Evolutionary conservation across 139 green algal species (phyloP), one percentile per base, ranked within the genome.

Genomic region (Tetratostichococcus sp.): DNA sequence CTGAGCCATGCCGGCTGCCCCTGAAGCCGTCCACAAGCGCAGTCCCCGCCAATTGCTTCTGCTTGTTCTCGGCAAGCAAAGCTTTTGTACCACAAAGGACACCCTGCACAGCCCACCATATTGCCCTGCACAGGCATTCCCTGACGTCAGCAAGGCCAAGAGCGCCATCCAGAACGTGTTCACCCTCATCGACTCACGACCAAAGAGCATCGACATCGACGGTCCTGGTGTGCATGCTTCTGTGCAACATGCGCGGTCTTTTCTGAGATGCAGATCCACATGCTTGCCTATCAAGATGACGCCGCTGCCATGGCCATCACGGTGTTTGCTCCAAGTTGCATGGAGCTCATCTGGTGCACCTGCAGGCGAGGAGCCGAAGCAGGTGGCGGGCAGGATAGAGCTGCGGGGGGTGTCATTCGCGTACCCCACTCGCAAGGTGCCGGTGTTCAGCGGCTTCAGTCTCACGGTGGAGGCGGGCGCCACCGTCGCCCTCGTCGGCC

Each of bases 401-500:
- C 78, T 91, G 67, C 35, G 35, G 2, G 72, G 83, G 65, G 72
- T 92, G 25, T 77, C 42, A 4, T 94, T 94, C 77, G 70, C 71
- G 65, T 97, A 96, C 81, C 92, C 91, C 0, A 70, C 80, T 1
- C 82, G 92, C 3, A 78, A 79, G 39, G 72, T 86, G 23, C 67
- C 58, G 21, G 85, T 97, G 1, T 92, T 96, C 69, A 59, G 79
- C 42, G 65, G 81, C 77, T 92, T 97, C 73, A 85, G 69, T 71
- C 83, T 96, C 14, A 67, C 16, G 1, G 77, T 91, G 17, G 34
- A 72, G 17, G 39, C 85, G 11, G 92, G 92, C 35, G 65, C 77
- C 33, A 92, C 86, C 3, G 81, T 93, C 22, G 95, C 94, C n/a
- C 85, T 99, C 28, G 94, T 98, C 31, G 95, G 95, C 1, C 86